phyloP scores from a whole-genome alignment of 169 alveolate genomes.

The Plasmodium malariae region DNA sequence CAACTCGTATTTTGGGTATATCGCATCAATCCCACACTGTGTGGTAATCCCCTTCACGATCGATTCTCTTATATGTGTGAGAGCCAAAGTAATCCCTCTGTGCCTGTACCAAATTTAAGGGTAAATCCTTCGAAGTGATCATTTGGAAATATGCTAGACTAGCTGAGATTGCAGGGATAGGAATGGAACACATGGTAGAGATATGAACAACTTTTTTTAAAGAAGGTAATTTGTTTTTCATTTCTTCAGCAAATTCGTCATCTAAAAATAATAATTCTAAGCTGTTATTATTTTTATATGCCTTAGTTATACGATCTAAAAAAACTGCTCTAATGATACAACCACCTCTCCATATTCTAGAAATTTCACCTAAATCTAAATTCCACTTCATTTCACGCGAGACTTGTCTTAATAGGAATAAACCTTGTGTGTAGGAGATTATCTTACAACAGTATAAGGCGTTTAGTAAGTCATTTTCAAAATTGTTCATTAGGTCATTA shows the following conservation, averaged over 20 bases:
- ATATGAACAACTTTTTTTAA: conserved; percentile 83
- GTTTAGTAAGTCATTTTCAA: conserved; percentile 78
- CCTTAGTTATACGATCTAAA: conserved; percentile 80
- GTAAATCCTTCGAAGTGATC: conserved; percentile 79
- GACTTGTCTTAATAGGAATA: conserved; percentile 83
- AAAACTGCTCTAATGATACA: conserved; percentile 88
- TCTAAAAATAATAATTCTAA: conserved; percentile 75
- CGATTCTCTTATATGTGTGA: conserved; percentile 85
- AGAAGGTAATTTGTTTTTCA: conserved; percentile 73
- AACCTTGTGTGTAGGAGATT: conserved; percentile 88
- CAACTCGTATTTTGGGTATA: too few species aligned
- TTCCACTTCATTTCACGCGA: conserved; percentile 83
- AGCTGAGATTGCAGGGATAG: conserved; percentile 83
- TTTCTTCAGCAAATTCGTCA: conserved; percentile 54
- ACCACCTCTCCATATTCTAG: conserved; percentile 90
- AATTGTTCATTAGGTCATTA: neutral
- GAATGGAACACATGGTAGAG: conserved; percentile 78
- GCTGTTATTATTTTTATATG: conserved; percentile 54
- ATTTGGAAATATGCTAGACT: conserved; percentile 84
- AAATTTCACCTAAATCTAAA: conserved; percentile 81
- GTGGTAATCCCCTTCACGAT: conserved; percentile 84
- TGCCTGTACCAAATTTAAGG: conserved; percentile 87
- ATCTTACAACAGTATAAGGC: conserved; percentile 83
- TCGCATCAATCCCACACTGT: conserved; percentile 80
- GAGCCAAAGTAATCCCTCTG: conserved; percentile 91